Conservation (phyloP, 176 grass and related monocot species). For the Miscanthus lutarioriparius region DNA sequence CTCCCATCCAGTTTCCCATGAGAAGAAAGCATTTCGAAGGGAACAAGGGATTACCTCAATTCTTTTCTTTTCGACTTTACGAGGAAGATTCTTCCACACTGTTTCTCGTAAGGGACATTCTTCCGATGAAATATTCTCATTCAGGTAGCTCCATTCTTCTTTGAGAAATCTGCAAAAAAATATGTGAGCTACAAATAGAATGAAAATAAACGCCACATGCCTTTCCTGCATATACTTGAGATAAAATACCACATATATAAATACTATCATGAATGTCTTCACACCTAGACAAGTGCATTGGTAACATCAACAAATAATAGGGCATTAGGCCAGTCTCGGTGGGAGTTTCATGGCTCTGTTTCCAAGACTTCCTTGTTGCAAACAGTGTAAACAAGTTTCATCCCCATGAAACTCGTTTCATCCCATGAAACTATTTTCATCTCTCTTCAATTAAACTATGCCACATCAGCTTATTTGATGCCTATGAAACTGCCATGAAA, state of each 20-base stretch:
- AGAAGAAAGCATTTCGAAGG: neutral
- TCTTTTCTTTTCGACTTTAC: conserved; percentile 59
- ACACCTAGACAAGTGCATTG: neutral
- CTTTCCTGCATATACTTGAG: neutral
- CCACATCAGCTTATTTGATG: too few species aligned
- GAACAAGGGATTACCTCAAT: conserved; percentile 42
- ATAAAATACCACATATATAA: neutral
- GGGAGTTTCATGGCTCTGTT: too few species aligned
- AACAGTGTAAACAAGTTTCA: too few species aligned
- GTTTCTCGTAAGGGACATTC: conserved; percentile 55
- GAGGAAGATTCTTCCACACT: conserved; percentile 67
- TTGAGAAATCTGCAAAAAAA: conserved; percentile 63
- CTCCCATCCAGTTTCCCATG: neutral
- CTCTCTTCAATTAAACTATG: too few species aligned
- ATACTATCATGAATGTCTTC: neutral
- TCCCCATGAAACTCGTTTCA: too few species aligned
- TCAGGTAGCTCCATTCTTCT: conserved; percentile 80
- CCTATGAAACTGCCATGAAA: too few species aligned
- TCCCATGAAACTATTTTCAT: too few species aligned
- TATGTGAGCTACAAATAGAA: conserved; percentile 13
- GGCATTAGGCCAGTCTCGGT: too few species aligned
- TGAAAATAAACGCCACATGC: neutral
- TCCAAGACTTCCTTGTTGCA: too few species aligned
- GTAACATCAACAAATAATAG: too few species aligned
- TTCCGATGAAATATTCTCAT: conserved; percentile 37